These are phyloP conservation scores for Vaccinium macrocarpon DNA, from an alignment of 148 eudicot species.

Conservation along the genomic window DNA sequence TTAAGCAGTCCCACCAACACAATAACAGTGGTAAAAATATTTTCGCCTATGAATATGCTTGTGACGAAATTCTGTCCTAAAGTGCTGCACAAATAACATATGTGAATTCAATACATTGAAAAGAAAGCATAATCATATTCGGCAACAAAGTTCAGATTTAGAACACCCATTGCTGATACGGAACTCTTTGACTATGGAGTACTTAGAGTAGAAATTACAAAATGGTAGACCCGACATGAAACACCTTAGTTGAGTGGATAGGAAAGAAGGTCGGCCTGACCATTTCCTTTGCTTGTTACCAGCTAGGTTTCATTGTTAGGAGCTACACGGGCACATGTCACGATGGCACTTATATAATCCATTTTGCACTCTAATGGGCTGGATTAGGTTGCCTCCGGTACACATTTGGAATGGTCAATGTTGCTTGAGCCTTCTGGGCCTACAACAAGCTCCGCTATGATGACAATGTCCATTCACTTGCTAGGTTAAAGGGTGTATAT, in stretches of 20 bases:
- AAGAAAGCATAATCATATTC: no score
- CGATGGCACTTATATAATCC: neutral
- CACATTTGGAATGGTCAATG: neutral
- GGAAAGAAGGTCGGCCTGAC: neutral
- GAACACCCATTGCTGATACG: neutral
- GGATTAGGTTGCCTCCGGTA: neutral
- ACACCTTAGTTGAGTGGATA: neutral
- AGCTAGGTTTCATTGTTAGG: neutral
- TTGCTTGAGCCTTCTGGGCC: neutral
- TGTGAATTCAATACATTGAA: neutral
- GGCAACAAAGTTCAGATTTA: neutral
- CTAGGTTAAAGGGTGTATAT: neutral
- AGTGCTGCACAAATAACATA: slow-evolving; percentile 41
- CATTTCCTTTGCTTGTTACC: neutral
- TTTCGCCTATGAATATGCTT: slow-evolving; percentile 62
- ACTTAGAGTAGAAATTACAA: neutral
- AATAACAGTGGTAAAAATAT: slow-evolving; percentile 43
- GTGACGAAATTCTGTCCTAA: slow-evolving; percentile 55
- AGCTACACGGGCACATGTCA: neutral
- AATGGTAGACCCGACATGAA: neutral
- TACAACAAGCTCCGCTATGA: neutral
- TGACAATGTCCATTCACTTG: neutral
- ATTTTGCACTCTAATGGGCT: neutral
- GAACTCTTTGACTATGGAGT: neutral
- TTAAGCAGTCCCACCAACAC: slow-evolving; percentile 62